Base-by-base conservation (phyloP, 2,329 filamentous ascomycete species). In the Penicillium sp. region DNA sequence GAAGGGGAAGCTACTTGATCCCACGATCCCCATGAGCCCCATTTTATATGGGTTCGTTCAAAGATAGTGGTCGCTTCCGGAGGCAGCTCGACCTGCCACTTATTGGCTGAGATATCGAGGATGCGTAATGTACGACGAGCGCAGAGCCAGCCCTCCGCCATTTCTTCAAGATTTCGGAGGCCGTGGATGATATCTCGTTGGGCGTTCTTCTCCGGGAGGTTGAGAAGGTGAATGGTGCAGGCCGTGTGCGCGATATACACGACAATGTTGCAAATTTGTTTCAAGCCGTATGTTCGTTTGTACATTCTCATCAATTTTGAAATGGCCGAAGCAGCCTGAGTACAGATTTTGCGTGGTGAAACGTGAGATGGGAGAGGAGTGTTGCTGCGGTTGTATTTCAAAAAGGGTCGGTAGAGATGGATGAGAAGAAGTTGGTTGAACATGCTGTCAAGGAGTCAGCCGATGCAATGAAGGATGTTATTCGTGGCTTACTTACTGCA, bases 351-450 rank as follows among this genome's bases (percentile, higher is more conserved):
- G 19, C 94, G 87, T 0, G 95, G 94, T 7, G 93, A 97, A 19
- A 97, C 91, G 70, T 96, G 92, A 1, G 87, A 80, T 3, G 93
- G 94, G 1, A 97, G 83, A 0, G 93, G 94, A 0, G 93, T 97
- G 1, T 88, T 89, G 6, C 86, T 81, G 52, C 90, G 92, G 3
- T 87, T 89, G 73, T 97, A 98, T 75, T 95, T 97, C 54, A 98
- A 84, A 73, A 98, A 98, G 0, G 95, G 94, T 5, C 94, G 88
- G 81, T 97, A 98, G 4, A 98, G 87, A 71, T 98, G 93, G 62
- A 98, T 96, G 73, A 96, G 96, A 51, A 97, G 87, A 0, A 98
- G 84, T 72, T 98, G 93, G 76, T 94, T 97, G 78, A 98, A 97
- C 93, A 98, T 98, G 80, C 93, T 97, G 70, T 25, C 16, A 78